Evolutionary conservation across 192 early-diverging fungal species (phyloP).

Genomic region (Coemansia sp.): DNA sequence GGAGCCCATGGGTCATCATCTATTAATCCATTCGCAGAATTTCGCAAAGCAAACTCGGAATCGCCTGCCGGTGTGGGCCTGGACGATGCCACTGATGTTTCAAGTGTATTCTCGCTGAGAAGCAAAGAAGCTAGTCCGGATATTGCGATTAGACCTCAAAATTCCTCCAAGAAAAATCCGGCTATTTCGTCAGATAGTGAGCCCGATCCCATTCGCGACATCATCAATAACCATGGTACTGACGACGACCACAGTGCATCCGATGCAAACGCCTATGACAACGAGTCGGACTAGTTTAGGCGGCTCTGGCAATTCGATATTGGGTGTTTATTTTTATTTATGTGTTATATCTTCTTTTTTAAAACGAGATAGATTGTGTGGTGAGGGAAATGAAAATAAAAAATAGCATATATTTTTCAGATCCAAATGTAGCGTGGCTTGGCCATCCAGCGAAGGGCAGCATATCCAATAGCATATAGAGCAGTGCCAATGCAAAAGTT

Average conservation of each 20-base stretch:
- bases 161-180: not conserved
- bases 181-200: not conserved
- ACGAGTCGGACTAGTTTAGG: slow-evolving; percentile 10
- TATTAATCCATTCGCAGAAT: slow-evolving; percentile 10
- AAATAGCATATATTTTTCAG: slow-evolving; percentile 4
- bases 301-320: not conserved
- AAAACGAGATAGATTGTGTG: not conserved
- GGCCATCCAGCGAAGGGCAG: slow-evolving; percentile 28
- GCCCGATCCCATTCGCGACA: slow-evolving; percentile 10
- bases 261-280: slow-evolving; percentile 8
- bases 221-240: slow-evolving; percentile 7
- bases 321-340: not conserved
- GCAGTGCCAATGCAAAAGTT: slow-evolving; percentile 24
- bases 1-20: slow-evolving; percentile 8
- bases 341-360: not conserved
- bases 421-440: slow-evolving; percentile 43
- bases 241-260: not conserved
- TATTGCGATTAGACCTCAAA: not conserved
- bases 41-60: not conserved
- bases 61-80: slow-evolving; percentile 1
- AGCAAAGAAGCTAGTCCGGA: slow-evolving; percentile 1
- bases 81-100: not conserved
- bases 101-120: not conserved
- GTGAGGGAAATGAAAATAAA: not conserved
- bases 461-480: slow-evolving; percentile 24